phyloP scores from a whole-genome alignment of 192 early-diverging fungal species.

The Coemansia sp. region DNA sequence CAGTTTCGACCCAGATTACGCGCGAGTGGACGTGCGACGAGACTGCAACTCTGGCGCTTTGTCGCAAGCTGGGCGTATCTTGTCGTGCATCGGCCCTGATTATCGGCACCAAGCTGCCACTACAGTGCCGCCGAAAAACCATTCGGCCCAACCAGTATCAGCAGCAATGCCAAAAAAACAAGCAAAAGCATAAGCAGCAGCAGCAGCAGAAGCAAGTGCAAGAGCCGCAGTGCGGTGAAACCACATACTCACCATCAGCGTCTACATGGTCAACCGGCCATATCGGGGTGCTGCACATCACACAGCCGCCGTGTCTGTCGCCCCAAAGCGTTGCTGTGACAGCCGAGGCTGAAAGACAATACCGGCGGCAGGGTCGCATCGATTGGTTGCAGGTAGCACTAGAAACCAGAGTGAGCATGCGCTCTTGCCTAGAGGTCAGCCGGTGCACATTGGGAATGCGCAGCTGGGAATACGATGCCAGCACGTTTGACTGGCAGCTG shows the following conservation, averaged over 20 bases:
- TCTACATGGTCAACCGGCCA: constrained; percentile 25
- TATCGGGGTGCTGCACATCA: neutral
- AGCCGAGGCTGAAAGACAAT: constrained; percentile 1
- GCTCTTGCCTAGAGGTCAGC: constrained; percentile 21
- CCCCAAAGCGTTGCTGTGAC: constrained; percentile 7
- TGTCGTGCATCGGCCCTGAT: constrained; percentile 33
- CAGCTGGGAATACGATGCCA: constrained; percentile 12
- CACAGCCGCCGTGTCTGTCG: neutral
- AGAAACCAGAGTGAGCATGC: constrained; percentile 5
- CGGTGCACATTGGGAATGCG: constrained; percentile 12
- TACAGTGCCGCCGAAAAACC: constrained; percentile 40
- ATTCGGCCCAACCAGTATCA: too few species aligned
- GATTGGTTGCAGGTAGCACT: constrained; percentile 20
- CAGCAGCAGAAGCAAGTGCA: neutral
- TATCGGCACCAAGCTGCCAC: constrained; percentile 40
- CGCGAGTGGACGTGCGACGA: constrained; percentile 25
- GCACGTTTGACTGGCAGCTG: constrained; percentile 13
- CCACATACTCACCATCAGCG: too few species aligned
- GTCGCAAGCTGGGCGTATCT: constrained; percentile 24
- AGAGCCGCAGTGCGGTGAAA: neutral
- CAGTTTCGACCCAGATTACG: constrained; percentile 16
- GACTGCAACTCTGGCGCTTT: constrained; percentile 22
- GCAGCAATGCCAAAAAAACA: constrained; percentile 16
- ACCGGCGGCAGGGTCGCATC: neutral
- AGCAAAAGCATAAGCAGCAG: neutral